phyloP scores from a whole-genome alignment of 108 stramenopile genomes.

The Cyclotella baltica region DNA sequence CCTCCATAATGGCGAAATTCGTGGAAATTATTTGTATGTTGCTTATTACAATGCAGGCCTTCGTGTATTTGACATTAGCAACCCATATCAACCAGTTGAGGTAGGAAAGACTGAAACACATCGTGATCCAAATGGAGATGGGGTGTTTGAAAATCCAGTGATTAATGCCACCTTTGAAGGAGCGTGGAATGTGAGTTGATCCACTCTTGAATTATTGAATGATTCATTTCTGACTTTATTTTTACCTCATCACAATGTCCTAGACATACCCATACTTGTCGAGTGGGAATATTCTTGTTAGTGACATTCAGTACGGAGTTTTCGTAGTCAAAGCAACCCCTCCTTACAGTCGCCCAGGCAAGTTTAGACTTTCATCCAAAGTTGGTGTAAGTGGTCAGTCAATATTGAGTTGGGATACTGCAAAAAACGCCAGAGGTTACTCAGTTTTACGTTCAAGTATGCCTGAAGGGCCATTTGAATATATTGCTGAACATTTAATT shows the following conservation, averaged over 20 bases:
- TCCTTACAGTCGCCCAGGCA: constrained; percentile 9
- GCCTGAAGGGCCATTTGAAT: neutral
- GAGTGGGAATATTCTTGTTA: constrained; percentile 33
- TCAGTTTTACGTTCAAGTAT: constrained; percentile 8
- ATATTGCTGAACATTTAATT: neutral
- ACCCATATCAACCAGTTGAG: constrained; percentile 17
- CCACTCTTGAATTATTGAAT: neutral
- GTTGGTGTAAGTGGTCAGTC: constrained; percentile 7
- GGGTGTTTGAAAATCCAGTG: neutral
- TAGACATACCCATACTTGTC: constrained; percentile 20
- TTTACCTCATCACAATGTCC: neutral
- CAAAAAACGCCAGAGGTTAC: constrained; percentile 25
- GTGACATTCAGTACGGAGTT: constrained; percentile 13
- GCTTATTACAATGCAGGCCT: constrained; percentile 33
- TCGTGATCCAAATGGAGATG: constrained; percentile 34
- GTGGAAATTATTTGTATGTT: constrained; percentile 27
- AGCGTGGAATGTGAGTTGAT: constrained; percentile 34
- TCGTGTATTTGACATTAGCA: constrained; percentile 38
- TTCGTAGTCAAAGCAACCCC: constrained; percentile 23
- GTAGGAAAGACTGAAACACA: constrained; percentile 34
- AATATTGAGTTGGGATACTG: constrained; percentile 13
- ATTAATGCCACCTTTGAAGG: constrained; percentile 6
- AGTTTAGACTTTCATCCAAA: neutral
- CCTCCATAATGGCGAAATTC: constrained; percentile 28
- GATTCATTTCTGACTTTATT: neutral